Base-by-base conservation (phyloP, 2,329 filamentous ascomycete genomes). In the Sphaerostilbella broomeana region DNA sequence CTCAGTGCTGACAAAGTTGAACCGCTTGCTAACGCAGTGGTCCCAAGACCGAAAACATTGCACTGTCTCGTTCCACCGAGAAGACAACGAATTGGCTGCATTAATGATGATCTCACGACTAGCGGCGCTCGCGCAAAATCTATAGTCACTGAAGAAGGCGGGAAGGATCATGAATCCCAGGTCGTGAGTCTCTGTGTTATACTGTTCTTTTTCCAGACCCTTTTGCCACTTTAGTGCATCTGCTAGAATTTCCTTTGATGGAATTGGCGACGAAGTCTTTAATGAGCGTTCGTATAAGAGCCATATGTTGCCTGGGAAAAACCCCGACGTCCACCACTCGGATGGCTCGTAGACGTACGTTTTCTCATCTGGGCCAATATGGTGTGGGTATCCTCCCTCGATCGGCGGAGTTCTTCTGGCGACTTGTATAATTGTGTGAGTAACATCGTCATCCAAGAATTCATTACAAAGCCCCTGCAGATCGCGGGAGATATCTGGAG, bases 281-380 rank as follows among this genome's bases (percentile, higher is more conserved):
- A 41, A 29, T 2, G 41, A 44, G 9, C 42, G 38, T 22, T 45
- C 42, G 19, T 35, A 42, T 4, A 45, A 32, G 12, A 45, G 35
- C 35, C 39, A 45, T 8, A 47, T 15, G n/a, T 22, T 37, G 17
- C 45, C 45, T 2, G 45, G 45, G 18, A 45, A 47, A 38, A 47
- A 47, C 4, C 45, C 45, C 5, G 44, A 43, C 13, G 44, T 46
- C 44, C 44, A 75, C 38, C 38, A 40, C n/a, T 35, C 31, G 6
- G 38, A 40, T 26, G 38, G 24, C n/a, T 40, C 38, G 20, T 40
- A 40, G 15, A 22, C 13, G 12, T 40, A 40, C 16, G 31, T 25
- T 19, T 28, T 28, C 6, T 29, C 31, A 15, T 27, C 33, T n/a
- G 21, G 10, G 13, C 27, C 38, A 13, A 28, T 35, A 13, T 35